phyloP scores from a whole-genome alignment of 1,139 yeast genomes.

The Suhomyces terraborum region DNA sequence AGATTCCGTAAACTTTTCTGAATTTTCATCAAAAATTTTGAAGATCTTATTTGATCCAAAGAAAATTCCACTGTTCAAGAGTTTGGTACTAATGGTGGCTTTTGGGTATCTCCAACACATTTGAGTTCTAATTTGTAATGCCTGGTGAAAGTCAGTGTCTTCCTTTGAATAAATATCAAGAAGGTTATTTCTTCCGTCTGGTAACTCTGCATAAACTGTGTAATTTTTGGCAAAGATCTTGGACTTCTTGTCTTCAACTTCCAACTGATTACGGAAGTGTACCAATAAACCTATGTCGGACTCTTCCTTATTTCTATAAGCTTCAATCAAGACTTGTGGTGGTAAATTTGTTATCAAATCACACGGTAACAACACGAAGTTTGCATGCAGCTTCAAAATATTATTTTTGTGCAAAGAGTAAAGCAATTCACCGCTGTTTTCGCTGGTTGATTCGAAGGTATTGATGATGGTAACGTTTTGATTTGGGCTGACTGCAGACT shows the following conservation, averaged over 20 bases:
- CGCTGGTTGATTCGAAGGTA: constrained; percentile 48
- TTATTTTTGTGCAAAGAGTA: constrained; percentile 47
- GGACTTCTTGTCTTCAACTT: constrained; percentile 72
- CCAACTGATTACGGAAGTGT: constrained; percentile 69
- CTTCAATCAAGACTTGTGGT: constrained; percentile 84
- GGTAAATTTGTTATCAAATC: constrained; percentile 91
- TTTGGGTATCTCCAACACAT: constrained; percentile 88
- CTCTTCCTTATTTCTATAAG: constrained; percentile 69
- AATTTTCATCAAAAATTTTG: constrained; percentile 32
- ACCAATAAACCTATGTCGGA: constrained; percentile 71
- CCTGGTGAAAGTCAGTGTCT: constrained; percentile 67
- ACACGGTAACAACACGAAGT: constrained; percentile 85
- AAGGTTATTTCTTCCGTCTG: constrained; percentile 52
- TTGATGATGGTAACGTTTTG: constrained; percentile 32
- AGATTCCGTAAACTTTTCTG: constrained; percentile 37
- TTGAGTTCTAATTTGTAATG: constrained; percentile 76
- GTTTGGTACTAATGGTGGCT: constrained; percentile 70
- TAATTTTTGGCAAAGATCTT: constrained; percentile 53
- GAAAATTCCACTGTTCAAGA: constrained; percentile 78
- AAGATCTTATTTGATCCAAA: constrained; percentile 66
- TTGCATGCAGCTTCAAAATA: constrained; percentile 35
- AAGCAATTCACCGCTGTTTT: constrained; percentile 66
- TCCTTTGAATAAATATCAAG: constrained; percentile 71
- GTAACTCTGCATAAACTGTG: constrained; percentile 56
- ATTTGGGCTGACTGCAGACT: constrained; percentile 3